These are phyloP conservation scores for Calonectria crousiana DNA, from an alignment of 2,329 filamentous ascomycete species.

Conservation along the genomic window DNA sequence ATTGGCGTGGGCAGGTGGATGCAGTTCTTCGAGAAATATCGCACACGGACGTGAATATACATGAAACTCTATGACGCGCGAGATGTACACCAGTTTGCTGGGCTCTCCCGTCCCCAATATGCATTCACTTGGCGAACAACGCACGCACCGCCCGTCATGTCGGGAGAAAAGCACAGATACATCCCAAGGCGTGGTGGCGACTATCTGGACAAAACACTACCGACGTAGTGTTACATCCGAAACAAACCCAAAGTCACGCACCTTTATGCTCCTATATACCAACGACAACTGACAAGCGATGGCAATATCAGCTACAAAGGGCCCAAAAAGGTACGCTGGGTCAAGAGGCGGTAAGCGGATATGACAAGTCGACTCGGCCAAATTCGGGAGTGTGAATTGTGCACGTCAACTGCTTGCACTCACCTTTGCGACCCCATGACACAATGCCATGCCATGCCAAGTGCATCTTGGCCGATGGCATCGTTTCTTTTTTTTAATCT, in stretches of 20 bases:
- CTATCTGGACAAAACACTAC: conserved; percentile 1
- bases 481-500: not conserved
- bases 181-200: not conserved
- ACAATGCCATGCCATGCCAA: conserved; percentile 12
- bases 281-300: not conserved
- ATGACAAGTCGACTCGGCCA: conserved; percentile 37
- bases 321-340: not conserved
- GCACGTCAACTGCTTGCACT: not conserved
- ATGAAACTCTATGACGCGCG: not conserved
- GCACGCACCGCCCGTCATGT: conserved; percentile 4
- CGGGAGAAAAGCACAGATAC: not conserved
- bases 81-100: conserved; percentile 5
- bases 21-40: conserved; percentile 22
- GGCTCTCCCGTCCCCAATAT: not conserved
- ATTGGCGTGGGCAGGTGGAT: conserved; percentile 15
- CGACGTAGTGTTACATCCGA: conserved; percentile 1
- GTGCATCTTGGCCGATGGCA: not conserved
- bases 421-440: conserved; percentile 10
- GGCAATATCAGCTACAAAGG: not conserved
- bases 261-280: conserved; percentile 3
- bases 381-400: conserved; percentile 37
- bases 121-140: conserved; percentile 2
- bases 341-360: conserved; percentile 31
- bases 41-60: conserved; percentile 5
- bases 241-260: conserved; percentile 14